Evolutionary conservation across 371 early-diverging fungal genomes (phyloP), one percentile per base, ranked within the genome.

Genomic region (Mortierella sp.): DNA sequence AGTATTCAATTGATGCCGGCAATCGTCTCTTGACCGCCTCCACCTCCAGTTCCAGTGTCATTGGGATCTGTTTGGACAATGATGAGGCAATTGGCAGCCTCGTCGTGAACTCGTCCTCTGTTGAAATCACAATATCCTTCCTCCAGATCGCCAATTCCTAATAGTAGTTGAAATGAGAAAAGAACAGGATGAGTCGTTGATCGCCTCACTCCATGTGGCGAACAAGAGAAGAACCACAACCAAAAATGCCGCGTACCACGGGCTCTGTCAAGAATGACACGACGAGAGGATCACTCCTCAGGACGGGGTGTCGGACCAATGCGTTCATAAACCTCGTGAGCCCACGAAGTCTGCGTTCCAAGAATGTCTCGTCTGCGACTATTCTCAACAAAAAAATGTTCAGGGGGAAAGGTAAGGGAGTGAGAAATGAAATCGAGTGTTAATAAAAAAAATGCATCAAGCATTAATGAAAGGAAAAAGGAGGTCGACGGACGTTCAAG

Each of bases 261-360:
- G 94, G 92, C 59, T 94, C 95, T 2, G 93, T 93, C 55, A 95
- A 84, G 82, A 95, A 95, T 9, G 90, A 90, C 34, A 89, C 77
- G 5, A 95, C 92, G 4, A 93, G 81, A 19, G 92, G 91, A 74
- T 96, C 96, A 69, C 91, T 89, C 40, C 91, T 88, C 64, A 96
- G 76, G 0, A 92, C 89, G 13, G 97, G 97, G 81, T 96, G 97
- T 72, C 95, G 91, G 40, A 91, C 92, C 37, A 96, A 80, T 19
- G 94, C 92, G 85, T 95, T 95, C 76, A 95, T 91, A 76, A 95
- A 96, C 31, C 97, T 89, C 0, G 91, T 87, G 34, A 96, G 82
- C 0, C 95, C 95, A 51, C 93, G 92, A 19, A 95, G 89, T 54
- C 97, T 88, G 74, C 91, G 91, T 76, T 95, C 95, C 69, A 96